phyloP scores from a whole-genome alignment of 768 basidiomycete genomes.

The Cyathus striatus region DNA sequence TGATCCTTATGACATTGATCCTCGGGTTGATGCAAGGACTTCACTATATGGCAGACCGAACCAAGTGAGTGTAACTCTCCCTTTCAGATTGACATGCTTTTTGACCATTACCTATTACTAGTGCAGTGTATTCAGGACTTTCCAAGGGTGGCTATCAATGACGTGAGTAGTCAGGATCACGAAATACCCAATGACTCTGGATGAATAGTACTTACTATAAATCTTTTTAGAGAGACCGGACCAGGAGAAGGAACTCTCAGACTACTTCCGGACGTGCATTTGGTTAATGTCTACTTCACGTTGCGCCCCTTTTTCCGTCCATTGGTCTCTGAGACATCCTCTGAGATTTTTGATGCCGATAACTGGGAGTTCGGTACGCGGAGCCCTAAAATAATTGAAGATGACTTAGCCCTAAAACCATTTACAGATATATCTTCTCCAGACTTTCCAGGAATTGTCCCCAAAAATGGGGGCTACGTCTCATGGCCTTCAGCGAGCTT shows the following conservation, averaged over 20 bases:
- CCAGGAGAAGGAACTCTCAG: conserved; percentile 53
- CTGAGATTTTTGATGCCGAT: conserved; percentile 29
- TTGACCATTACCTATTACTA: conserved; percentile 2
- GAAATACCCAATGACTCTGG: conserved; percentile 20
- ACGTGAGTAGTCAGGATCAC: too few relatives aligned
- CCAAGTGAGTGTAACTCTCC: conserved; percentile 20
- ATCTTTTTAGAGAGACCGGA: conserved; percentile 35
- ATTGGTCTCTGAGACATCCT: conserved; percentile 23
- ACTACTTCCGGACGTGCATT: conserved; percentile 50
- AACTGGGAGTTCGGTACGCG: conserved; percentile 36
- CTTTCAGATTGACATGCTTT: background rate
- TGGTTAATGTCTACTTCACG: conserved; percentile 53
- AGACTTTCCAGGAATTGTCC: conserved; percentile 36
- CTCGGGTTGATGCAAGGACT: conserved; percentile 42
- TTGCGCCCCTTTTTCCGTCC: conserved; percentile 65
- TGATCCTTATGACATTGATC: conserved; percentile 50
- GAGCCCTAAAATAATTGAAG: background rate
- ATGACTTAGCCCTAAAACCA: background rate
- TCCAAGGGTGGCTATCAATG: conserved; percentile 58
- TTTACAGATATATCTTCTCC: conserved; percentile 30
- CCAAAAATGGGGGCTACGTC: background rate
- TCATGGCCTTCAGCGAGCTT: background rate
- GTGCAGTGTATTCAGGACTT: conserved; percentile 39
- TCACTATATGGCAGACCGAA: conserved; percentile 45
- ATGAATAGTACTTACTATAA: background rate